A percentile compares a stretch with the other conserved stretches of the same genome.
Conservation (phyloP, 2,329 filamentous ascomycete species). For the Dothideomycetidae sp. region DNA sequence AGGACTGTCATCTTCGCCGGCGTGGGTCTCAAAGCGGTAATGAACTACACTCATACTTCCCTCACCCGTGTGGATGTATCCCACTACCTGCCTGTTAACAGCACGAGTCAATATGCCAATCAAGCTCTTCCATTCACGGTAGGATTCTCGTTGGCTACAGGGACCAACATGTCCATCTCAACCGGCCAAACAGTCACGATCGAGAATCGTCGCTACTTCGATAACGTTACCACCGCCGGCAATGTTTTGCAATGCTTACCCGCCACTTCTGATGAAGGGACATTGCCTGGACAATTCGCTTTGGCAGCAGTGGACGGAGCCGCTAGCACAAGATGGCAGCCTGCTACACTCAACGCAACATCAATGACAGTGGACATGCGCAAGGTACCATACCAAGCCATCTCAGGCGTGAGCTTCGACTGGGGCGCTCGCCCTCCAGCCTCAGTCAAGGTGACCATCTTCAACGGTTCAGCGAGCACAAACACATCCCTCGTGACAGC, state of each 20-base stretch:
- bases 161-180: conserved; percentile 30
- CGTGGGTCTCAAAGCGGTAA: conserved; percentile 45
- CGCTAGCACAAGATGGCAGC: conserved; percentile 53
- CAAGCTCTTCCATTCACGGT: conserved; percentile 45
- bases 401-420: conserved; percentile 42
- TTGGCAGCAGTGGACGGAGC: conserved; percentile 53
- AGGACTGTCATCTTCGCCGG: conserved; percentile 54
- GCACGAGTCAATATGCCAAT: conserved; percentile 40
- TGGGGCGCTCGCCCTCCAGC: conserved; percentile 44
- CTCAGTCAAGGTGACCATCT: conserved; percentile 41
- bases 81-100: conserved; percentile 34
- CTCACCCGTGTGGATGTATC: conserved; percentile 35
- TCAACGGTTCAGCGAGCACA: conserved; percentile 30
- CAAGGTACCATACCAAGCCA: conserved; percentile 24
- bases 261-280: conserved; percentile 33
- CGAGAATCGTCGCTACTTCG: conserved; percentile 17
- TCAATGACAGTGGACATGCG: conserved; percentile 43
- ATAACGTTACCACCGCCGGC: conserved; percentile 31
- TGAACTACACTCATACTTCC: conserved; percentile 51
- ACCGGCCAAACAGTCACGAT: conserved; percentile 36
- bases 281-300: conserved; percentile 53
- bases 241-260: conserved; percentile 51
- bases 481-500: conserved; percentile 17
- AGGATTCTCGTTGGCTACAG: conserved; percentile 22
- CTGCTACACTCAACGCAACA: conserved; percentile 36